Conservation (phyloP, 495 filamentous ascomycete genomes). For the Pyrenula massariospora region DNA sequence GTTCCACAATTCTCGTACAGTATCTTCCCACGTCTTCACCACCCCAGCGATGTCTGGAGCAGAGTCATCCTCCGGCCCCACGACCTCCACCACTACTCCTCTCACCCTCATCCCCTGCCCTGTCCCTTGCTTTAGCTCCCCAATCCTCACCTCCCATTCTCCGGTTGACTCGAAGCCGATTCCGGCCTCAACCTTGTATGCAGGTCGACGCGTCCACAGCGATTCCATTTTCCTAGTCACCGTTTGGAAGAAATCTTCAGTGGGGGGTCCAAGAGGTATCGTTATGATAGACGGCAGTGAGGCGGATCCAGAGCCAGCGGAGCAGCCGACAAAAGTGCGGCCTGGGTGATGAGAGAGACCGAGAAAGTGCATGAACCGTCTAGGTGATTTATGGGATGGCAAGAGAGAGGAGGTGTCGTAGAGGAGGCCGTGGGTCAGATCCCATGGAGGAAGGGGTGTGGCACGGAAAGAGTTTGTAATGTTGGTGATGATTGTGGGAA, state of each 20-base stretch:
- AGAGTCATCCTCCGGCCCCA: not conserved
- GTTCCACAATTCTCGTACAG: not conserved
- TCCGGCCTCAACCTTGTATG: not conserved
- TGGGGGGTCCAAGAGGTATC: not conserved
- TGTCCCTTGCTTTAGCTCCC: not conserved
- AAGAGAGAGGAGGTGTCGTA: constrained; percentile 33
- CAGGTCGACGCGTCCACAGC: not conserved
- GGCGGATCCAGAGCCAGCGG: not conserved
- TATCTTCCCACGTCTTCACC: not conserved
- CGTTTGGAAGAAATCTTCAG: not conserved
- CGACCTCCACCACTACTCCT: not conserved
- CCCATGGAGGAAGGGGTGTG: constrained; percentile 27
- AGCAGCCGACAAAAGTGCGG: not conserved
- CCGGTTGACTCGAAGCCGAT: not conserved
- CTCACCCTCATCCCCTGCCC: not conserved
- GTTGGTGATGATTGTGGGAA: constrained; percentile 30
- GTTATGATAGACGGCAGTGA: not conserved
- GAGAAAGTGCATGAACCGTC: constrained; percentile 35
- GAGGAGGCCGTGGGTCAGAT: constrained; percentile 32
- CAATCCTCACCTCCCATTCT: not conserved
- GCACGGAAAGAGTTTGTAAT: constrained; percentile 25
- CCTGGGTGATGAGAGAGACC: constrained; percentile 24
- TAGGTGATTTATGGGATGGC: constrained; percentile 15
- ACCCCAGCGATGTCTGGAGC: not conserved
- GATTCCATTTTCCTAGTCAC: not conserved